These are phyloP conservation scores for Annulohypoxylon bovei DNA, from an alignment of 495 filamentous ascomycete genomes.

Conservation along the genomic window DNA sequence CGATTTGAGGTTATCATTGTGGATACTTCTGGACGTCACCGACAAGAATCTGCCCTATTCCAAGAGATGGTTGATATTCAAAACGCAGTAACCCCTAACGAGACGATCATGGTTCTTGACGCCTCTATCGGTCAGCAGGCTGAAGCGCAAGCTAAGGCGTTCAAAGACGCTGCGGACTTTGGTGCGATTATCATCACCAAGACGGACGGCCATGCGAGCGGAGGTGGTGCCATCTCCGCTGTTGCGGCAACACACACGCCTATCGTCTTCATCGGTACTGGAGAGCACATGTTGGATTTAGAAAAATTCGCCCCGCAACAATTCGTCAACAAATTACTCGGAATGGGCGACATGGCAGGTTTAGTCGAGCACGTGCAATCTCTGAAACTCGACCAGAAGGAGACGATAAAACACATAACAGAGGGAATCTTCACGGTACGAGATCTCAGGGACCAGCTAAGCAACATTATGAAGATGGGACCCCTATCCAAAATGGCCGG, in stretches of 20 bases:
- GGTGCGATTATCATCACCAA: conserved; percentile 99
- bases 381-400: conserved; percentile 96
- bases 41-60: conserved; percentile 94
- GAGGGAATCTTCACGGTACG: conserved; percentile 96
- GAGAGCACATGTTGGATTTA: conserved; percentile 95
- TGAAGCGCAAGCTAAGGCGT: conserved; percentile 92
- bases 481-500: conserved; percentile 96
- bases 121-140: conserved; percentile 95
- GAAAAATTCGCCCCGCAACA: conserved; percentile 91
- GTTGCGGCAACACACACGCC: conserved; percentile 96
- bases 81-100: conserved; percentile 87
- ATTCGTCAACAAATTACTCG: conserved; percentile 90
- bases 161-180: conserved; percentile 97
- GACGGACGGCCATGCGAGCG: conserved; percentile 93
- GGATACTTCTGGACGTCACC: conserved; percentile 92
- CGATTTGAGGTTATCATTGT: conserved; percentile 98
- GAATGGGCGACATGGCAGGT: conserved; percentile 97
- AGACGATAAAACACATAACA: conserved; percentile 97
- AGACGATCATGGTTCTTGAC: conserved; percentile 98
- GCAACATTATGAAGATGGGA: conserved; percentile 99
- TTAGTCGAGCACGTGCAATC: conserved; percentile 96
- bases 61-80: conserved; percentile 99
- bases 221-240: conserved; percentile 97
- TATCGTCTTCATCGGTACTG: conserved; percentile 97
- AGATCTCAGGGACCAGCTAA: conserved; percentile 93